phyloP scores from a whole-genome alignment of 2,329 filamentous ascomycete genomes.

The Talaromyces sp. region DNA sequence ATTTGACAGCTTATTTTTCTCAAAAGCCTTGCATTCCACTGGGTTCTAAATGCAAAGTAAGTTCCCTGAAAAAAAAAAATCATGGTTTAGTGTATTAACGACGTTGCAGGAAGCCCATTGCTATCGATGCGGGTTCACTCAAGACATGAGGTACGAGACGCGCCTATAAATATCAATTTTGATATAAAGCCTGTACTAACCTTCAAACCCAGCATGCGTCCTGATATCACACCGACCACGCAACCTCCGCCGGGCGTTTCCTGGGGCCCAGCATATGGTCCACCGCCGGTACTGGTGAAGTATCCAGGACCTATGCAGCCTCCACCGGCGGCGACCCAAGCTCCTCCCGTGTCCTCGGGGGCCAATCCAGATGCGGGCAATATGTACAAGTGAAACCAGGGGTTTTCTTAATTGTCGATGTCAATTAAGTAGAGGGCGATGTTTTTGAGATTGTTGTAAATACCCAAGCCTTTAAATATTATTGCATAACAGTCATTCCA shows the following conservation, averaged over 20 bases:
- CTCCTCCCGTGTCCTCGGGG: conserved; percentile 2
- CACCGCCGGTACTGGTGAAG: background rate
- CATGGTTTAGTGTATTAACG: conserved; percentile 11
- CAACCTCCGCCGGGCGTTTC: conserved; percentile 25
- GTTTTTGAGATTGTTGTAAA: background rate
- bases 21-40: conserved; percentile 36
- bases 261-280: conserved; percentile 19
- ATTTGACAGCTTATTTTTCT: background rate
- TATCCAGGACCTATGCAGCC: conserved; percentile 2
- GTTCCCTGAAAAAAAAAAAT: background rate
- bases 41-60: conserved; percentile 36
- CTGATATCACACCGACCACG: conserved; percentile 35
- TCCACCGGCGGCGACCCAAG: background rate
- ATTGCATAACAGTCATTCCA: background rate
- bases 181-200: background rate
- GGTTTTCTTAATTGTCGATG: too few species aligned
- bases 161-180: background rate
- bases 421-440: background rate
- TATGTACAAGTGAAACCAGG: conserved; percentile 2
- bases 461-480: background rate
- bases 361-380: conserved; percentile 5
- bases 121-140: conserved; percentile 33
- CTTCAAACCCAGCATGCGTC: conserved; percentile 26
- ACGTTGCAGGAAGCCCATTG: conserved; percentile 34
- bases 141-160: conserved; percentile 30